Conservation (phyloP, 352 stramenopile species). For the Pythium inflatum region DNA sequence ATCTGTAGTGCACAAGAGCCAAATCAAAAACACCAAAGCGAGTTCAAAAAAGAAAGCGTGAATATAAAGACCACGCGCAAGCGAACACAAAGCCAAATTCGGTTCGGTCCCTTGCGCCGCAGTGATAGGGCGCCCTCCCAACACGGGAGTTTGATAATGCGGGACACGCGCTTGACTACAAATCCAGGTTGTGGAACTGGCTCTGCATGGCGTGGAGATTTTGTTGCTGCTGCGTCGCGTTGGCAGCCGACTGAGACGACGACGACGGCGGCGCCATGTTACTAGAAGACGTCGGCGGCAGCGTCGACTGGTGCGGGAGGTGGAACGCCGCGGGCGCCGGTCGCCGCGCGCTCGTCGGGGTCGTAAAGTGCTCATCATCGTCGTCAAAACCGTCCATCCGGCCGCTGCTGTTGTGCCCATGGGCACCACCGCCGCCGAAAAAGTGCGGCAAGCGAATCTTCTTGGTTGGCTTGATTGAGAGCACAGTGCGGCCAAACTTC, state of each 20-base stretch:
- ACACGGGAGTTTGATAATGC: conserved; percentile 21
- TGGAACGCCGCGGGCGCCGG: conserved; percentile 51
- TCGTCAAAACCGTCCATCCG: conserved; percentile 73
- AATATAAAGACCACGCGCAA: conserved; percentile 8
- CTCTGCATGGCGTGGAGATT: conserved; percentile 38
- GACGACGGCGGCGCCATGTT: conserved; percentile 1
- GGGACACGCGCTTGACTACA: conserved; percentile 51
- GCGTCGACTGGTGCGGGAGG: conserved; percentile 35
- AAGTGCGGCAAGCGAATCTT: conserved; percentile 88
- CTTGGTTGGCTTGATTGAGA: conserved; percentile 90
- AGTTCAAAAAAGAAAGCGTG: background rate
- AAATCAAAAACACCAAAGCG: no score
- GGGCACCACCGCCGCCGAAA: conserved; percentile 56
- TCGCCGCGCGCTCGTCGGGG: conserved; percentile 72
- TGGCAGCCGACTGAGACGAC: conserved; percentile 32
- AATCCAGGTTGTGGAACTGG: conserved; percentile 75
- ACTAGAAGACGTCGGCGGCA: conserved; percentile 18
- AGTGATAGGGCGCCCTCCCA: background rate
- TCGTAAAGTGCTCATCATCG: conserved; percentile 63
- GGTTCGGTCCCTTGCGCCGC: background rate
- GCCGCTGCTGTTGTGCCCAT: conserved; percentile 52
- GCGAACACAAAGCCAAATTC: background rate
- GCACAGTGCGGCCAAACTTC: conserved; percentile 85
- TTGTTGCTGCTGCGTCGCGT: conserved; percentile 40
- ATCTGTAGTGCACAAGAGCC: no score